A percentile compares a stretch with the other conserved stretches of the same genome.
phyloP scores from a whole-genome alignment of 768 basidiomycete species.

The Leccinellum rugosiceps region DNA sequence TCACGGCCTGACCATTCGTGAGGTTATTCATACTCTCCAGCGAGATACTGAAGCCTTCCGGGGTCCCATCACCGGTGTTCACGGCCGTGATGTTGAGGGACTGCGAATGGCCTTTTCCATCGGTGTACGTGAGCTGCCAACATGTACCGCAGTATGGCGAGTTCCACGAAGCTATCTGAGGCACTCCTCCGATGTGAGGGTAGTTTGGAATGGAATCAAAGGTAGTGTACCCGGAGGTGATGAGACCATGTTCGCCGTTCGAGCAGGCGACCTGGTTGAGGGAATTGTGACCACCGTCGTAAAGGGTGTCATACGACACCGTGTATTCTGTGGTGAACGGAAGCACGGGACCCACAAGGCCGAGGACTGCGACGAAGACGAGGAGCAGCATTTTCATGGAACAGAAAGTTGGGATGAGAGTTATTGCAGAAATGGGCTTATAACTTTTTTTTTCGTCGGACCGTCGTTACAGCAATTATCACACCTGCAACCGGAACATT shows the following conservation, averaged over 20 bases:
- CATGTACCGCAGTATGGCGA: conserved; percentile 57
- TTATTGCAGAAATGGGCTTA: not conserved
- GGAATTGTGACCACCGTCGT: conserved; percentile 43
- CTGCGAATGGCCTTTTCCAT: conserved; percentile 23
- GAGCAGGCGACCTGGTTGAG: conserved; percentile 48
- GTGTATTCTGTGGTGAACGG: conserved; percentile 12
- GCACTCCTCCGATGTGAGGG: conserved; percentile 57
- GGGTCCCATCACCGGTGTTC: conserved; percentile 37
- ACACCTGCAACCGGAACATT: not conserved
- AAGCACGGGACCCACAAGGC: conserved; percentile 4
- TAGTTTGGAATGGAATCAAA: conserved; percentile 54
- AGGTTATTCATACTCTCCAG: conserved; percentile 34
- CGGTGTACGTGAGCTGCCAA: conserved; percentile 52
- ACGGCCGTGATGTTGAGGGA: conserved; percentile 51
- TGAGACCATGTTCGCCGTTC: conserved; percentile 49
- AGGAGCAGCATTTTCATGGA: conserved; percentile 7
- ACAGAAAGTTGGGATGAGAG: not conserved
- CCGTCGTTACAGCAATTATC: not conserved
- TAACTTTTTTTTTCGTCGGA: not conserved
- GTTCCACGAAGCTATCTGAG: conserved; percentile 48
- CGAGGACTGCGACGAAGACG: not conserved
- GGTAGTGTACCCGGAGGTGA: conserved; percentile 42
- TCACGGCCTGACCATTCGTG: conserved; percentile 28
- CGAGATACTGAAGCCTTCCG: conserved; percentile 37
- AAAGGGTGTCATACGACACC: conserved; percentile 44